Base-by-base conservation (phyloP, 2,329 filamentous ascomycete genomes). In the Talaromyces verruculosus region DNA sequence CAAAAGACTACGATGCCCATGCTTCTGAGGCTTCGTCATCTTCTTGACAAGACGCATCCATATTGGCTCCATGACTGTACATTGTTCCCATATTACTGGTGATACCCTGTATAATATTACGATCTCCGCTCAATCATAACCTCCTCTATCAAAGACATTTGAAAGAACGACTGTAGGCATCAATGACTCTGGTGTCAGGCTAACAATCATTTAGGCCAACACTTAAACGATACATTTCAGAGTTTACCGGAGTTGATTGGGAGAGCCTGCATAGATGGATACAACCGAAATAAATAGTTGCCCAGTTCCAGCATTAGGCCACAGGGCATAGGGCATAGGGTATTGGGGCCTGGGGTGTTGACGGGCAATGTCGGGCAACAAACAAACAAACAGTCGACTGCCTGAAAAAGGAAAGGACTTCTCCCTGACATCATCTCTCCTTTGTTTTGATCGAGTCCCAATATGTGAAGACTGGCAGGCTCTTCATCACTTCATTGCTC, bases 1-100 rank as follows among this genome's bases (percentile, higher is more conserved):
- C 47, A 53, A 13, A n/a, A 5, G 63, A 65, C 39, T 61, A 43
- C 17, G 63, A 61, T 59, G 35, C 13, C 6, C 35, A 59, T 43
- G 11, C 35, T 41, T 43, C 35, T 25, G 5, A 41, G 22, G 13
- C 19, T 11, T 41, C 35, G 3, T 37, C 55, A 8, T 25, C 13
- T 28, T 25, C 22, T 22, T 35, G 51, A 53, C 17, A 13, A 33
- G 30, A 37, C 30, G 22, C n/a, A 11, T 35, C 5, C 10, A 55
- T 35, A 2, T 5, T 15, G 51, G 22, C 51, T 17, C 8, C 13
- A n/a, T 35, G 30, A 37, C 10, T 55, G n/a, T 5, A 33, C 1
- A 19, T 35, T 13, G 8, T 35, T n/a, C 11, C 17, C 10, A 22
- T n/a, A 8, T 22, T 35, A 19, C 17, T 22, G 8, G 30, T 11